These are phyloP conservation scores for Phytophthora sp. DNA, from an alignment of 352 stramenopile species.

Conservation along the genomic window DNA sequence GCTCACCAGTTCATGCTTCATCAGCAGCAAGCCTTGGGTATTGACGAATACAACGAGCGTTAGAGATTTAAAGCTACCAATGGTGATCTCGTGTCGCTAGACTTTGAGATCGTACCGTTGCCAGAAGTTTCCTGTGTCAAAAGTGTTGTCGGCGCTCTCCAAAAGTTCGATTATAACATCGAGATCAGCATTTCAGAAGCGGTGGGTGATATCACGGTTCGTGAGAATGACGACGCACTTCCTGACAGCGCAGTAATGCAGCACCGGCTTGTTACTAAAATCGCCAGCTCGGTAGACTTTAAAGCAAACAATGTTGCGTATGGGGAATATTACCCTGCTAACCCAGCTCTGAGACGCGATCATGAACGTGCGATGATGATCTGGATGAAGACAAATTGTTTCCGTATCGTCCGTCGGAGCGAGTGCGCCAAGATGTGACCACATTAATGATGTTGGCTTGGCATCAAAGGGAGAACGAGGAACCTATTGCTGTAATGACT, in stretches of 20 bases:
- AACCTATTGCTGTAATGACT: constrained; percentile 23
- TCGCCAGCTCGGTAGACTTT: constrained; percentile 21
- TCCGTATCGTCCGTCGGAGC: constrained; percentile 32
- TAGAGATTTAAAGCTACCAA: constrained; percentile 40
- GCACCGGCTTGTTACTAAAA: constrained; percentile 37
- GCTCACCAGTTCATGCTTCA: constrained; percentile 23
- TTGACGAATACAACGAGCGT: constrained; percentile 24
- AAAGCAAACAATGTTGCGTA: constrained; percentile 43
- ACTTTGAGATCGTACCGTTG: constrained; percentile 52
- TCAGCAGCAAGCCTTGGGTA: constrained; percentile 19
- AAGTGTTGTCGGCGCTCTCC: constrained; percentile 36
- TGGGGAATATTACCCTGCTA: constrained; percentile 19
- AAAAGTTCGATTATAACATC: constrained; percentile 41
- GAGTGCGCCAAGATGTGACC: constrained; percentile 39
- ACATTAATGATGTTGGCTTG: constrained; percentile 13
- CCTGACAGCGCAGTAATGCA: constrained; percentile 24
- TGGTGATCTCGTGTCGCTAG: constrained; percentile 24
- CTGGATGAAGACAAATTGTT: constrained; percentile 41
- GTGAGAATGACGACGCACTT: constrained; percentile 43
- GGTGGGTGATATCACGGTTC: constrained; percentile 41
- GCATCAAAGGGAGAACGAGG: neutral
- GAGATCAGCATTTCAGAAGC: constrained; percentile 49
- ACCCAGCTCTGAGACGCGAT: neutral
- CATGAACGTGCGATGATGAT: constrained; percentile 27
- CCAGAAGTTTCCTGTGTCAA: constrained; percentile 14